Evolutionary conservation across 306 rosid species (phyloP).

Genomic region (Dalbergia oliveri): DNA sequence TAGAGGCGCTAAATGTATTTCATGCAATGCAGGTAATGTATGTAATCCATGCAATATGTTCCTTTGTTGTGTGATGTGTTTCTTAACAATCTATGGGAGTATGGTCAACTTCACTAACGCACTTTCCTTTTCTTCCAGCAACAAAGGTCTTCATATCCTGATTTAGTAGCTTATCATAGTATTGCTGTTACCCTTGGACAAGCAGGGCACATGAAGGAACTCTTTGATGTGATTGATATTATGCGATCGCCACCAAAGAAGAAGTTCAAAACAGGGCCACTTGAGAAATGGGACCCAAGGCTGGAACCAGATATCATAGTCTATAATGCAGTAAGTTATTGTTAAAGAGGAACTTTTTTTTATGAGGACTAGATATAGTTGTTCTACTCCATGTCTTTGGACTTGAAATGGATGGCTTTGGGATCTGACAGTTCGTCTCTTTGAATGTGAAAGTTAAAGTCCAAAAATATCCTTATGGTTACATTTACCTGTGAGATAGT

Average conservation of each 20-base stretch:
- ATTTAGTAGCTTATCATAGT: conserved; percentile 89
- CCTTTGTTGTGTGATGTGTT: conserved; percentile 33
- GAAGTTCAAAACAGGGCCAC: conserved; percentile 73
- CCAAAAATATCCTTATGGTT: conserved; percentile 14
- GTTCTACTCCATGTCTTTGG: conserved; percentile 32
- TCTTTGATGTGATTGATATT: conserved; percentile 86
- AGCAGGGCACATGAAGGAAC: conserved; percentile 92
- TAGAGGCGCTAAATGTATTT: conserved; percentile 86
- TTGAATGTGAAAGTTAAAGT: conserved; percentile 33
- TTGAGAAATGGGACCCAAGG: conserved; percentile 91
- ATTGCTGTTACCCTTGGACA: conserved; percentile 94
- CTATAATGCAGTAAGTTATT: conserved; percentile 81
- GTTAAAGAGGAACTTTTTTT: conserved; percentile 26
- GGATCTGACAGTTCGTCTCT: conserved; percentile 25
- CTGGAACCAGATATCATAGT: conserved; percentile 86
- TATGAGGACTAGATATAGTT: conserved; percentile 28
- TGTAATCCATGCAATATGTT: conserved; percentile 32
- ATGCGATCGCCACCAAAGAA: conserved; percentile 89
- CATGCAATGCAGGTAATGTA: conserved; percentile 80
- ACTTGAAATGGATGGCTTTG: conserved; percentile 36
- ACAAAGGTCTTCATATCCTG: conserved; percentile 92
- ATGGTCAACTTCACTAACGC: conserved; percentile 40
- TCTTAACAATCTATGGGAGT: conserved; percentile 38
- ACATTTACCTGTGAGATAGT: conserved; percentile 4
- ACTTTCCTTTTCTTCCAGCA: conserved; percentile 68